These are phyloP conservation scores for Phytomonas sp. DNA, from an alignment of 208 protist genomes.

Conservation along the genomic window DNA sequence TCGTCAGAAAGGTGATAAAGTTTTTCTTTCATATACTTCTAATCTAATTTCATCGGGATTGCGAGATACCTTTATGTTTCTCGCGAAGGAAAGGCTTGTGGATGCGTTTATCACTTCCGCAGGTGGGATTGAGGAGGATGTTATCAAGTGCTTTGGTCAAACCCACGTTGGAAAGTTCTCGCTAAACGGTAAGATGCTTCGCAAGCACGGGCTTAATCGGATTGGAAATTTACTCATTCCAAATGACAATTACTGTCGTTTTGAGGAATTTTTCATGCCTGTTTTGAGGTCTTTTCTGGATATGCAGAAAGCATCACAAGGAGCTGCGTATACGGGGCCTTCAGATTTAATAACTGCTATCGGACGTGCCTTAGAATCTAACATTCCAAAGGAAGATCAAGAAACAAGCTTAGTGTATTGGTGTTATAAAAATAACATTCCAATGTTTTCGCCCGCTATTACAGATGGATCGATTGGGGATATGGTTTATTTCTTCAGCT, in stretches of 20 bases:
- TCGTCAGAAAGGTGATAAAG: conserved; percentile 36
- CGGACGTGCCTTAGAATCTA: conserved; percentile 81
- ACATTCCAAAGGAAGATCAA: conserved; percentile 84
- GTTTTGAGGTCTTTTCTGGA: conserved; percentile 92
- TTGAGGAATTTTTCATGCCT: conserved; percentile 99
- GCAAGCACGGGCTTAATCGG: conserved; percentile 93
- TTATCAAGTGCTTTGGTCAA: conserved; percentile 98
- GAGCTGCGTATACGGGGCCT: conserved; percentile 72
- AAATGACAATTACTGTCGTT: conserved; percentile 99
- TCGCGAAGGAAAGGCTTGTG: conserved; percentile 94
- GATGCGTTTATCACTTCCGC: conserved; percentile 98
- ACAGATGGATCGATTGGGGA: conserved; percentile 99
- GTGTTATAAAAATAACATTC: conserved; percentile 97
- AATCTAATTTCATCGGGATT: conserved; percentile 99
- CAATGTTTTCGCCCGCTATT: conserved; percentile 98
- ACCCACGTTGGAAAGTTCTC: conserved; percentile 94
- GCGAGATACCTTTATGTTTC: conserved; percentile 95
- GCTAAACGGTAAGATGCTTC: conserved; percentile 87
- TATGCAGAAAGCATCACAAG: conserved; percentile 69
- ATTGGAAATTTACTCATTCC: conserved; percentile 99
- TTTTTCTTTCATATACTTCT: conserved; percentile 99
- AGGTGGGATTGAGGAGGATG: conserved; percentile 99
- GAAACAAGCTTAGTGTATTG: conserved; percentile 96
- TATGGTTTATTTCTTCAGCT: conserved; percentile 99
- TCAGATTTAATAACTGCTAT: conserved; percentile 95